Conservation (phyloP, 768 basidiomycete genomes). For the Suillus fuscotomentosus region DNA sequence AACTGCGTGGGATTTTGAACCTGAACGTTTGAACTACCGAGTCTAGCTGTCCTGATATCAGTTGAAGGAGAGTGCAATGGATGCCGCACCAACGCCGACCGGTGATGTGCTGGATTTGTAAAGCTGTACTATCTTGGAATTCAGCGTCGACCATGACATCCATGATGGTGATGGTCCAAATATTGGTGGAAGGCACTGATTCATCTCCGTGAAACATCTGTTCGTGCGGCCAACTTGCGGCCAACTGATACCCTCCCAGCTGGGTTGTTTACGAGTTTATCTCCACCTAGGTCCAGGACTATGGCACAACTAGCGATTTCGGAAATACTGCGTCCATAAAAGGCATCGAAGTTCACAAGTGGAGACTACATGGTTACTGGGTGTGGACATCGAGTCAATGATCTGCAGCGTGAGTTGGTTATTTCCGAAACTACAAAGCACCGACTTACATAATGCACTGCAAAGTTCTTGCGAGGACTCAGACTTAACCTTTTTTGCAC, state of each 20-base stretch:
- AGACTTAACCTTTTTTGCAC: no score
- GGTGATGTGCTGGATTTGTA: not conserved
- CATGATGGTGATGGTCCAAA: not conserved
- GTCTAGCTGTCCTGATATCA: not conserved
- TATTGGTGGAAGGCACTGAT: not conserved
- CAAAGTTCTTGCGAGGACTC: no score
- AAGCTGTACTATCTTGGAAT: not conserved
- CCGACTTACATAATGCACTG: no score
- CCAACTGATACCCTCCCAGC: no score
- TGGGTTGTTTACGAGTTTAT: no score
- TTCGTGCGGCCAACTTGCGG: not conserved
- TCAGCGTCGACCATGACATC: not conserved
- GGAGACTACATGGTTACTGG: no score
- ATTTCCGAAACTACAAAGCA: not conserved
- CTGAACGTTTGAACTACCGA: no score
- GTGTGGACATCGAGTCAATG: not conserved
- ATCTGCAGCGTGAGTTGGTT: not conserved
- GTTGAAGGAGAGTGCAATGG: not conserved
- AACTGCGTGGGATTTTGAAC: no score
- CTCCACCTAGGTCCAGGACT: no score
- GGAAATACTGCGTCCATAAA: not conserved
- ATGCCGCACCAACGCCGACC: not conserved
- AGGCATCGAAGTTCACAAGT: not conserved
- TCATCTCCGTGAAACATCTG: not conserved
- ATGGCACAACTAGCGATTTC: not conserved